Evolutionary conservation across 352 stramenopile genomes (phyloP).

Genomic region (Phytopythium delawarense): DNA sequence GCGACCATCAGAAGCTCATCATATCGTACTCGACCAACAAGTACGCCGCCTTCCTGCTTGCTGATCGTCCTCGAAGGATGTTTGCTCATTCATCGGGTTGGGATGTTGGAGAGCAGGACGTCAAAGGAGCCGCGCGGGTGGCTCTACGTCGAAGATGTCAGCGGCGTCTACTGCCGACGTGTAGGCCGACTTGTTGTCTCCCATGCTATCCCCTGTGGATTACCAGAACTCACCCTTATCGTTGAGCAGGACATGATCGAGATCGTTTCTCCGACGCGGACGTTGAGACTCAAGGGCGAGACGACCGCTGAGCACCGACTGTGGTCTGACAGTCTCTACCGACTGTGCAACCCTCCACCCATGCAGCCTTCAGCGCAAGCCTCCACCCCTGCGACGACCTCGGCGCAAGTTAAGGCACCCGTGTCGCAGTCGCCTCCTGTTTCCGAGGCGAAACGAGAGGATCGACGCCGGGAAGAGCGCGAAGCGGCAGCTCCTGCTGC

Average conservation of each 20-base stretch:
- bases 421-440: background rate
- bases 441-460: slow-evolving; percentile 13
- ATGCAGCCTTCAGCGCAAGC: slow-evolving; percentile 9
- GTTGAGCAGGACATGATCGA: slow-evolving; percentile 72
- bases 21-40: slow-evolving; percentile 83
- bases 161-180: slow-evolving; percentile 61
- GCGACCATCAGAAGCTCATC: slow-evolving; percentile 53
- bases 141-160: slow-evolving; percentile 79
- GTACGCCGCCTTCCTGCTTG: slow-evolving; percentile 22
- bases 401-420: slow-evolving; percentile 9
- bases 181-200: slow-evolving; percentile 21
- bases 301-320: slow-evolving; percentile 70
- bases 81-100: background rate
- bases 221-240: background rate
- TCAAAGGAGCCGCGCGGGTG: slow-evolving; percentile 74
- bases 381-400: slow-evolving; percentile 2
- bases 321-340: slow-evolving; percentile 79
- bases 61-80: background rate
- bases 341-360: slow-evolving; percentile 49
- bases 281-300: slow-evolving; percentile 76
- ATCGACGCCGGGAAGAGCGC: slow-evolving; percentile 7
- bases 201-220: background rate
- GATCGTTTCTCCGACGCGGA: slow-evolving; percentile 67
- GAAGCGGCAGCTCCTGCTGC: background rate
- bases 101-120: slow-evolving; percentile 23